Conservation (phyloP, 129 eudicot species). For the Glebionis coronaria region DNA sequence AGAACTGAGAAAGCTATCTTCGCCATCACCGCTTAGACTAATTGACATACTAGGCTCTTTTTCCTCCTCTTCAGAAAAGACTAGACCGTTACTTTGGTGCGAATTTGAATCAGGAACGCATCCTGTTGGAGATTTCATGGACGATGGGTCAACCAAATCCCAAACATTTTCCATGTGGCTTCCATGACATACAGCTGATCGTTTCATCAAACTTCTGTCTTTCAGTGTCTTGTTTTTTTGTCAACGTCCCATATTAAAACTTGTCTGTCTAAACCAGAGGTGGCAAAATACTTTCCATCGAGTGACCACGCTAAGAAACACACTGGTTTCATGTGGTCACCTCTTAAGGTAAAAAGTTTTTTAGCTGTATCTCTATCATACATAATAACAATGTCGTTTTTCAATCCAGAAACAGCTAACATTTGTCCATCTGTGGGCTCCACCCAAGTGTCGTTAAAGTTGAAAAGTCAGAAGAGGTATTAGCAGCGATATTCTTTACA, state of each 20-base stretch:
- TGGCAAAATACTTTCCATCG: slow-evolving; percentile 89
- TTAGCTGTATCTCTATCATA: slow-evolving; percentile 99
- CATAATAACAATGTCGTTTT: slow-evolving; percentile 90
- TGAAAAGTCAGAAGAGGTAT: slow-evolving; percentile 51
- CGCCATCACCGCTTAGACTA: slow-evolving; percentile 75
- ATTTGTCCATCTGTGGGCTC: slow-evolving; percentile 98
- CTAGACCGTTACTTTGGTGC: slow-evolving; percentile 55
- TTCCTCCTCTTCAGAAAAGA: slow-evolving; percentile 77
- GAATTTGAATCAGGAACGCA: slow-evolving; percentile 50
- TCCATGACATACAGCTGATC: slow-evolving; percentile 87
- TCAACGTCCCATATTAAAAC: slow-evolving; percentile 90
- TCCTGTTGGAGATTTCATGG: slow-evolving; percentile 96
- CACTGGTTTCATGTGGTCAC: slow-evolving; percentile 70
- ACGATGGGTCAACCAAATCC: slow-evolving; percentile 82
- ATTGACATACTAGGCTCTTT: slow-evolving; percentile 75
- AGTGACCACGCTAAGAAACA: slow-evolving; percentile 90
- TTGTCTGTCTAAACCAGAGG: slow-evolving; percentile 82
- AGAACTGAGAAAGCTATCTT: slow-evolving; percentile 52
- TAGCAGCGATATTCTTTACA: slow-evolving; percentile 70
- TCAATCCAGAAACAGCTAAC: slow-evolving; percentile 82
- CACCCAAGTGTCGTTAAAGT: slow-evolving; percentile 57
- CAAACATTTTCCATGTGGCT: slow-evolving; percentile 97
- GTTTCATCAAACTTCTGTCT: slow-evolving; percentile 82
- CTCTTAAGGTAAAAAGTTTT: slow-evolving; percentile 74
- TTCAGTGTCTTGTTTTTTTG: slow-evolving; percentile 79